Evolutionary conservation across 768 basidiomycete genomes (phyloP).

Genomic region (Xerocomellus dryophilus): DNA sequence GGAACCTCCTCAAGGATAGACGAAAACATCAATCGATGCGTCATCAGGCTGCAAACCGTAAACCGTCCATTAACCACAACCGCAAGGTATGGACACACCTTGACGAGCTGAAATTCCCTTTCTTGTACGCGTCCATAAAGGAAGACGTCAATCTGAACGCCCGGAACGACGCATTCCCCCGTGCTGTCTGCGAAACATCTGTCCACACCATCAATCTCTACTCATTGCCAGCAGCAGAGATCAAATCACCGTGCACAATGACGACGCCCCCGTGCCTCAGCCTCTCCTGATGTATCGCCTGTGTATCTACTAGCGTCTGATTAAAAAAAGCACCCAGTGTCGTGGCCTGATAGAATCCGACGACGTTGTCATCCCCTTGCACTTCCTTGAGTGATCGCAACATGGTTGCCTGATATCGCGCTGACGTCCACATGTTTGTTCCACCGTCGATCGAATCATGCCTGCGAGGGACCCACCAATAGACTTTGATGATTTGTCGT

Average conservation of each 20-base stretch:
- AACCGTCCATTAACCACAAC: slow-evolving; percentile 2
- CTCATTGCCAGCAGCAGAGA: not conserved
- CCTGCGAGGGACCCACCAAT: slow-evolving; percentile 49
- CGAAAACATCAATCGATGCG: slow-evolving; percentile 79
- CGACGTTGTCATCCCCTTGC: slow-evolving; percentile 84
- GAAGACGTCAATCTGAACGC: slow-evolving; percentile 80
- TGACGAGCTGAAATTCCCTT: slow-evolving; percentile 77
- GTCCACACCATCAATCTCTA: slow-evolving; percentile 15
- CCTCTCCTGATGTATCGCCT: slow-evolving; percentile 82
- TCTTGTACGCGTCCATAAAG: slow-evolving; percentile 81
- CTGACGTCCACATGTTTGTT: slow-evolving; percentile 35
- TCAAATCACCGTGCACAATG: slow-evolving; percentile 70
- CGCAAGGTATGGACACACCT: slow-evolving; percentile 46
- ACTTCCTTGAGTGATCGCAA: slow-evolving; percentile 87
- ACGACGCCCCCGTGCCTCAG: slow-evolving; percentile 84
- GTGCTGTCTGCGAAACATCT: slow-evolving; percentile 77
- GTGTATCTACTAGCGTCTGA: slow-evolving; percentile 75
- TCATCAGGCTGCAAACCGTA: slow-evolving; percentile 57
- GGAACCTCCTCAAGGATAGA: slow-evolving; percentile 85
- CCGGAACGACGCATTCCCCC: slow-evolving; percentile 84
- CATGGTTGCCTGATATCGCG: slow-evolving; percentile 82
- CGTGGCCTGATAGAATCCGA: slow-evolving; percentile 93
- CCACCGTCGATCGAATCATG: slow-evolving; percentile 2
- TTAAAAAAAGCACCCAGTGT: slow-evolving; percentile 83
- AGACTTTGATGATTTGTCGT: slow-evolving; percentile 76